Percentiles rank a stretch among this genome's conserved stretches.
These are phyloP conservation scores for Aspergillus diversus DNA, from an alignment of 495 filamentous ascomycete species.

Conservation along the genomic window DNA sequence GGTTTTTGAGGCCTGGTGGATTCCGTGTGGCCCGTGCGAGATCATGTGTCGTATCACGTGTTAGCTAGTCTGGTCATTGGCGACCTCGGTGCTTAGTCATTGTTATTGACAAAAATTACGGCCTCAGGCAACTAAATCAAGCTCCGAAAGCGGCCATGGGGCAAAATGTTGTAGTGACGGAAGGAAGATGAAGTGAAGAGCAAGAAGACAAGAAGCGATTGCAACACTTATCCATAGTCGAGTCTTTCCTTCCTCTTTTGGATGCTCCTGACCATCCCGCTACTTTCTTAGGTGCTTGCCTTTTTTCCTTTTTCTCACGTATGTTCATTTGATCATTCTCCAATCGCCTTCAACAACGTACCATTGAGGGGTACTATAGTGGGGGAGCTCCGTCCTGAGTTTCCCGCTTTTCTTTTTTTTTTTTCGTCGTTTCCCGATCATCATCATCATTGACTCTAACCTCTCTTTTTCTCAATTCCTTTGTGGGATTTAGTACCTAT, in stretches of 20 bases:
- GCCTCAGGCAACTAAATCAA: not conserved
- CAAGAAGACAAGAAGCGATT: slow-evolving; percentile 1
- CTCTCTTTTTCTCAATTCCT: slow-evolving; percentile 10
- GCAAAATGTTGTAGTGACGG: not conserved
- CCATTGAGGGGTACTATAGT: slow-evolving; percentile 23
- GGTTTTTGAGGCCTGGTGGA: slow-evolving; percentile 21
- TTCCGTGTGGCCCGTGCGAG: slow-evolving; percentile 26
- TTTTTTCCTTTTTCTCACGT: slow-evolving; percentile 1
- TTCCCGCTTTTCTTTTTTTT: slow-evolving; percentile 20
- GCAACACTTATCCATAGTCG: not conserved
- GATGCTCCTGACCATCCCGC: not conserved
- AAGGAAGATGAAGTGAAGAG: slow-evolving; percentile 11
- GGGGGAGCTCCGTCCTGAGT: slow-evolving; percentile 18
- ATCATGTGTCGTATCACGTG: slow-evolving; percentile 21
- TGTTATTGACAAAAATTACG: not conserved
- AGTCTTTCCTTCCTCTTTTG: slow-evolving; percentile 6
- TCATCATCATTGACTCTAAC: slow-evolving; percentile 18
- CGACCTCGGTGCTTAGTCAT: slow-evolving; percentile 7
- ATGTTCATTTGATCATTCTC: not conserved
- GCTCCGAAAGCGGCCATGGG: slow-evolving; percentile 26
- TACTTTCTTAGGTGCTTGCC: too few relatives aligned
- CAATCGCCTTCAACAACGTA: not conserved
- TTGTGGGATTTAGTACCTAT: slow-evolving; percentile 29
- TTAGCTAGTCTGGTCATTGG: not conserved
- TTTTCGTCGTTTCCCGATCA: slow-evolving; percentile 15